phyloP scores from a whole-genome alignment of 2,329 filamentous ascomycete species.

The Pleurostoma richardsiae region DNA sequence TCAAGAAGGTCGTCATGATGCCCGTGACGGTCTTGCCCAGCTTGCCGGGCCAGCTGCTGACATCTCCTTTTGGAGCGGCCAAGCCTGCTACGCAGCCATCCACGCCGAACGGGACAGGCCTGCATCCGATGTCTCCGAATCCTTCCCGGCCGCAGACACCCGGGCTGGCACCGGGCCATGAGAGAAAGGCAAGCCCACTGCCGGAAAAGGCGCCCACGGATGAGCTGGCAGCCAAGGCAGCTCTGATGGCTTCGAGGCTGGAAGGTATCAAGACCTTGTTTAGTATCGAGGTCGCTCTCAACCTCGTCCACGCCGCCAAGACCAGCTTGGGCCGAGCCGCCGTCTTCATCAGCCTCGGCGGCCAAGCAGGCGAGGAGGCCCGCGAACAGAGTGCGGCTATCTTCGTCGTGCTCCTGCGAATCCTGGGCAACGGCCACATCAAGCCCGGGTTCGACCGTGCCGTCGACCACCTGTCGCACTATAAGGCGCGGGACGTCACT shows the following conservation, averaged over 20 bases:
- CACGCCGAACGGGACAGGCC: conserved; percentile 20
- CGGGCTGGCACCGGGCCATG: conserved; percentile 26
- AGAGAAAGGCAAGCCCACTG: conserved; percentile 34
- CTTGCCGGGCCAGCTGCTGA: conserved; percentile 55
- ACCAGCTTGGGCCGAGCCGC: conserved; percentile 79
- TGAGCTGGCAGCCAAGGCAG: conserved; percentile 94
- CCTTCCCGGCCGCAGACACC: conserved; percentile 47
- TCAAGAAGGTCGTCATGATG: conserved; percentile 99
- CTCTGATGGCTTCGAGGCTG: conserved; percentile 88
- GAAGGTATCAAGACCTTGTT: conserved; percentile 95
- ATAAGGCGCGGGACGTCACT: conserved; percentile 80
- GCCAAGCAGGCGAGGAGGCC: conserved; percentile 75
- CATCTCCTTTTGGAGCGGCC: conserved; percentile 48
- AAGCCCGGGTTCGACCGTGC: conserved; percentile 92
- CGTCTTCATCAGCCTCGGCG: conserved; percentile 74
- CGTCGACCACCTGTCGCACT: conserved; percentile 82
- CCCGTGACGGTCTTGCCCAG: conserved; percentile 85
- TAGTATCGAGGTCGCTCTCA: conserved; percentile 91
- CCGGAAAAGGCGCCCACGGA: conserved; percentile 72
- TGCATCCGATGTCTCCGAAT: conserved; percentile 26
- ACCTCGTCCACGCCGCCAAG: conserved; percentile 85
- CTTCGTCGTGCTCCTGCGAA: conserved; percentile 78
- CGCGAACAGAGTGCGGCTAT: conserved; percentile 85
- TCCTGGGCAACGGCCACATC: conserved; percentile 81
- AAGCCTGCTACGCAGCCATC: conserved; percentile 24